Evolutionary conservation across 129 eudicot species (phyloP).

Genomic region (Lonicera japonica): DNA sequence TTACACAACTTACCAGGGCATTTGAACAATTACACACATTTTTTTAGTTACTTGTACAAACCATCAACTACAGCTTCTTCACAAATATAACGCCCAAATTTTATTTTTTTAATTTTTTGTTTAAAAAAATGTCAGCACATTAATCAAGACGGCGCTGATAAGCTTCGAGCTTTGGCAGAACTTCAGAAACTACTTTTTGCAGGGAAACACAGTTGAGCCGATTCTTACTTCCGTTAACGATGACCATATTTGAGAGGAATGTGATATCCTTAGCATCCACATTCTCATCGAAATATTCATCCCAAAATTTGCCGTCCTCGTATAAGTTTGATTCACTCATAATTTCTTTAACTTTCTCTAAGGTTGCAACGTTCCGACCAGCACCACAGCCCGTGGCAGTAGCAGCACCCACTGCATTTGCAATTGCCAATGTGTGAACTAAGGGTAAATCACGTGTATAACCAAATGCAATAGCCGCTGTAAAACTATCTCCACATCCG

Average conservation of each 20-base stretch:
- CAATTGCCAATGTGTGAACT: conserved; percentile 57
- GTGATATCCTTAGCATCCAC: conserved; percentile 34
- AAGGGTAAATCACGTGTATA: conserved; percentile 65
- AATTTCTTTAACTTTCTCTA: conserved; percentile 43
- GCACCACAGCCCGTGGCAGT: conserved; percentile 99
- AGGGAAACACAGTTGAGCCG: conserved; percentile 31
- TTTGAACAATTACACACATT: too few relatives aligned
- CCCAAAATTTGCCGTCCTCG: conserved; percentile 65
- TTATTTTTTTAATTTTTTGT: neutral
- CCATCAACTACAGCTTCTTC: too few relatives aligned
- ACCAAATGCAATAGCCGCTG: conserved; percentile 87
- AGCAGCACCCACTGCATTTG: conserved; percentile 98
- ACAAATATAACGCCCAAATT: too few relatives aligned
- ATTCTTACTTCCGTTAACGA: conserved; percentile 36
- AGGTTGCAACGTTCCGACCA: conserved; percentile 80
- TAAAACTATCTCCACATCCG: conserved; percentile 97
- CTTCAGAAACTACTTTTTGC: conserved; percentile 55
- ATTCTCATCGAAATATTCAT: conserved; percentile 32
- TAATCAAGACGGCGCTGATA: conserved; percentile 36
- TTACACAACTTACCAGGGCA: too few relatives aligned
- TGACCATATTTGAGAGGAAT: conserved; percentile 44
- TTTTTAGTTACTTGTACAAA: too few relatives aligned
- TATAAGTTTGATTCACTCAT: conserved; percentile 49
- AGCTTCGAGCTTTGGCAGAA: conserved; percentile 52
- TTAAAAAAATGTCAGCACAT: neutral